Percentiles rank a stretch among this genome's conserved stretches.
Conservation (phyloP, 2,329 filamentous ascomycete genomes). For the Immersiporthe knoxdaviesiana region DNA sequence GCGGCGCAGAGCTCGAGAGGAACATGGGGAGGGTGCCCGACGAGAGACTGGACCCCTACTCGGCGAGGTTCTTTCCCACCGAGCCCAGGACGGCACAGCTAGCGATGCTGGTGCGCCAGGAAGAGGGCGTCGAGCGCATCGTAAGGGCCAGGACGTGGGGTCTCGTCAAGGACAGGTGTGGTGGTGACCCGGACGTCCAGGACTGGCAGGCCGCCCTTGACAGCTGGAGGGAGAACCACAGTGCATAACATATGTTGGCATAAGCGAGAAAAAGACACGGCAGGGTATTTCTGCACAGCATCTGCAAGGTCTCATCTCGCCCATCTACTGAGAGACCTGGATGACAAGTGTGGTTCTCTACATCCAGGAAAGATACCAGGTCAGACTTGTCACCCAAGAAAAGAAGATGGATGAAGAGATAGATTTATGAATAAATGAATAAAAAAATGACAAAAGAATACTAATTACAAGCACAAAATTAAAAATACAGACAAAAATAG, state of each 20-base stretch:
- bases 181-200: slow-evolving; percentile 56
- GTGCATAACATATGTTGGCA: not conserved
- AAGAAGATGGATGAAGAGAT: not conserved
- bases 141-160: slow-evolving; percentile 83
- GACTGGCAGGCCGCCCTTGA: slow-evolving; percentile 69
- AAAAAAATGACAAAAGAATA: not conserved
- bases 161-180: slow-evolving; percentile 76
- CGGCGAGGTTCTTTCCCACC: slow-evolving; percentile 75
- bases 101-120: slow-evolving; percentile 72
- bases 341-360: not conserved
- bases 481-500: too few relatives aligned
- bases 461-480: too few relatives aligned
- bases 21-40: slow-evolving; percentile 77
- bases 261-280: not conserved
- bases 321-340: not conserved
- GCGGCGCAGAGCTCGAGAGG: slow-evolving; percentile 70
- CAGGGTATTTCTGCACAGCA: not conserved
- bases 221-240: slow-evolving; percentile 55
- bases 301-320: not conserved
- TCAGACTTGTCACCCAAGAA: not conserved
- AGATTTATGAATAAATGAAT: not conserved
- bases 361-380: not conserved
- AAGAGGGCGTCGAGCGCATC: slow-evolving; percentile 76
- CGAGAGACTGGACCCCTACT: slow-evolving; percentile 91
- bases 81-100: slow-evolving; percentile 82